phyloP scores from a whole-genome alignment of 1,284 basidiomycete species.

The Sanghuangporus weigelae region DNA sequence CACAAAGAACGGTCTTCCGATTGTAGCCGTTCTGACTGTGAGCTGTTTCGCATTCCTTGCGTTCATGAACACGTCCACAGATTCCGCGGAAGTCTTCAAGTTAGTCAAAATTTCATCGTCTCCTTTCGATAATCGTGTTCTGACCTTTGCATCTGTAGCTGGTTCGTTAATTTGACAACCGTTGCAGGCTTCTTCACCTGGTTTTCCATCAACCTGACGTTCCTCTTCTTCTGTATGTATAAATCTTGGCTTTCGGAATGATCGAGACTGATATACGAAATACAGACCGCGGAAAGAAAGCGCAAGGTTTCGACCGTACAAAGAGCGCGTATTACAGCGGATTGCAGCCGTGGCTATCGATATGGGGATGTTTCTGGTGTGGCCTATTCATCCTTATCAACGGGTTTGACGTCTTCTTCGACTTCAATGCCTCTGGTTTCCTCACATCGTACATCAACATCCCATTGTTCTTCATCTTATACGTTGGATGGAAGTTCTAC shows the following conservation, averaged over 20 bases:
- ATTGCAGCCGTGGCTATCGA: constrained; percentile 35
- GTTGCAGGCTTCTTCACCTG: constrained; percentile 63
- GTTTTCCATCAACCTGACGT: constrained; percentile 68
- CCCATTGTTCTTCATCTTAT: constrained; percentile 46
- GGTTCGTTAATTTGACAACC: constrained; percentile 54
- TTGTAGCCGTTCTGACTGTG: constrained; percentile 35
- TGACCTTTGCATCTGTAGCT: constrained; percentile 36
- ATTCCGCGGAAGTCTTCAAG: constrained; percentile 34
- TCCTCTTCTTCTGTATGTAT: constrained; percentile 64
- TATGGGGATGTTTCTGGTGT: constrained; percentile 37
- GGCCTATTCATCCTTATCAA: constrained; percentile 40
- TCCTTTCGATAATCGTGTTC: constrained; percentile 11
- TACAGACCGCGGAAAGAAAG: constrained; percentile 46
- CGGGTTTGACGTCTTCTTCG: constrained; percentile 57
- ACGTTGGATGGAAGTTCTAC: constrained; percentile 50
- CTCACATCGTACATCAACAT: constrained; percentile 54
- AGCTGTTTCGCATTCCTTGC: constrained; percentile 42
- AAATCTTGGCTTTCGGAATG: constrained; percentile 20
- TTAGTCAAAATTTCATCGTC: constrained; percentile 19
- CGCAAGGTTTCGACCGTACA: constrained; percentile 52
- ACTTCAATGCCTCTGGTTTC: constrained; percentile 56
- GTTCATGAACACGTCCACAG: constrained; percentile 42
- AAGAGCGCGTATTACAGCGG: constrained; percentile 50
- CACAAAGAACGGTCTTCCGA: constrained; percentile 71
- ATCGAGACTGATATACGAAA: not conserved